Conservation (phyloP, 257 asterid species). For the Lantana camara region DNA sequence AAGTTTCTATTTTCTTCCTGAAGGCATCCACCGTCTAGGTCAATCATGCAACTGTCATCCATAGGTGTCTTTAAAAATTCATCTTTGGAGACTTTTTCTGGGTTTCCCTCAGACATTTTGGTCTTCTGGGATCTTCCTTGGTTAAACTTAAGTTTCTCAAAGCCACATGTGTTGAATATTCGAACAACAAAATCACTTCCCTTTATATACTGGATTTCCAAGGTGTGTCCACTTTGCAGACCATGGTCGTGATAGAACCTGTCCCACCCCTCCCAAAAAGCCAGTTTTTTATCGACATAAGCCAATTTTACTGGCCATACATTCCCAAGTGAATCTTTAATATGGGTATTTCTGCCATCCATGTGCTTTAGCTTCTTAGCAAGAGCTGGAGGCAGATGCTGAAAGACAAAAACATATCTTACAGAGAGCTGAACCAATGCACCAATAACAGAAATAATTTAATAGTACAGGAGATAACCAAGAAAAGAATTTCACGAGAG, state of each 20-base stretch:
- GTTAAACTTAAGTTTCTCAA: constrained; percentile 33
- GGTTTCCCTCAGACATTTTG: constrained; percentile 21
- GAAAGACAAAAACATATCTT: constrained; percentile 31
- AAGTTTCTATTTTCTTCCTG: constrained; percentile 33
- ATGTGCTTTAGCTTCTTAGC: constrained; percentile 34
- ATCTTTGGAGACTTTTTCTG: too few relatives aligned
- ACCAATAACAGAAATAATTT: neutral
- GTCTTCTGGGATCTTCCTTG: neutral
- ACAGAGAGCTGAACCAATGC: neutral
- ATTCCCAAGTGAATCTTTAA: constrained; percentile 56
- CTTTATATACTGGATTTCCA: constrained; percentile 40
- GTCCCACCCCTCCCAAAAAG: constrained; percentile 65
- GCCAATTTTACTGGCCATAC: constrained; percentile 49
- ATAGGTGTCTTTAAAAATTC: too few relatives aligned
- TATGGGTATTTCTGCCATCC: constrained; percentile 35
- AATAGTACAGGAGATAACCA: neutral
- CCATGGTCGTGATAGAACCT: constrained; percentile 44
- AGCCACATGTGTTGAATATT: constrained; percentile 43
- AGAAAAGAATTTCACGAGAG: neutral
- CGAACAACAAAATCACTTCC: constrained; percentile 52
- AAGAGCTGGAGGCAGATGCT: constrained; percentile 70
- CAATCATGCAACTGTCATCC: too few relatives aligned
- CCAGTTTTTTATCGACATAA: constrained; percentile 31
- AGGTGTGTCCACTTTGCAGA: constrained; percentile 43
- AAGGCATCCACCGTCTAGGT: constrained; percentile 26